phyloP scores from a whole-genome alignment of 768 basidiomycete species.

The Candolleomyces efflorescens region DNA sequence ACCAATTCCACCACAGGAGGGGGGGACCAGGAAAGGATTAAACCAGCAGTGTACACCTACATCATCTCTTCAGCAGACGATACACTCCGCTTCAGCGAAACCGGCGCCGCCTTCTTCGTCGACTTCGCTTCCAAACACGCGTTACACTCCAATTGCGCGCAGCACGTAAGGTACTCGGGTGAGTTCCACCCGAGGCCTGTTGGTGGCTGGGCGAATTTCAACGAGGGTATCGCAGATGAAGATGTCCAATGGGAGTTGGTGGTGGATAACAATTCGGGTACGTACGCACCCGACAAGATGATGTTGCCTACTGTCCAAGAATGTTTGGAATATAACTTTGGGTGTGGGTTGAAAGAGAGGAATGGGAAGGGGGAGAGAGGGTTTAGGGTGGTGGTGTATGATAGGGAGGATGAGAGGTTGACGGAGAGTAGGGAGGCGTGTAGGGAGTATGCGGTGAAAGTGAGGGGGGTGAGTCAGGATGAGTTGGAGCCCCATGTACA shows the following conservation, averaged over 20 bases:
- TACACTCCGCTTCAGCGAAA: constrained; percentile 80
- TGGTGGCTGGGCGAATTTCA: constrained; percentile 65
- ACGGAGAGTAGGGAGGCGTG: constrained; percentile 62
- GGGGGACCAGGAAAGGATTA: constrained; percentile 44
- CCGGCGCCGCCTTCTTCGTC: constrained; percentile 82
- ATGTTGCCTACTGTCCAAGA: constrained; percentile 58
- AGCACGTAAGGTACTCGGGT: constrained; percentile 65
- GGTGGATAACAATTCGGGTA: constrained; percentile 84
- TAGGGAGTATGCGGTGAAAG: constrained; percentile 55
- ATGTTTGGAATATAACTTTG: constrained; percentile 71
- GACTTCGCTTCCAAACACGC: constrained; percentile 87
- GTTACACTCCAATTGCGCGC: constrained; percentile 70
- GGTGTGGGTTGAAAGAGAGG: not conserved
- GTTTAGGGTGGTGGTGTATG: constrained; percentile 50
- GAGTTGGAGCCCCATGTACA: constrained; percentile 61
- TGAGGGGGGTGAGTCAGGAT: constrained; percentile 54
- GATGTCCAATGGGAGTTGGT: constrained; percentile 75
- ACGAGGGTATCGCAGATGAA: constrained; percentile 48
- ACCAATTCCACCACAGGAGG: not conserved
- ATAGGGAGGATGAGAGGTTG: constrained; percentile 52
- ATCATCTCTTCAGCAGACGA: constrained; percentile 74
- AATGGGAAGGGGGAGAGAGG: constrained; percentile 27
- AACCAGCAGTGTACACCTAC: constrained; percentile 84
- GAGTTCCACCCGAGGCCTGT: constrained; percentile 75
- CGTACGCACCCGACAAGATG: constrained; percentile 68